These are phyloP conservation scores for Irpex sp. DNA, from an alignment of 1,284 basidiomycete species.

Conservation along the genomic window DNA sequence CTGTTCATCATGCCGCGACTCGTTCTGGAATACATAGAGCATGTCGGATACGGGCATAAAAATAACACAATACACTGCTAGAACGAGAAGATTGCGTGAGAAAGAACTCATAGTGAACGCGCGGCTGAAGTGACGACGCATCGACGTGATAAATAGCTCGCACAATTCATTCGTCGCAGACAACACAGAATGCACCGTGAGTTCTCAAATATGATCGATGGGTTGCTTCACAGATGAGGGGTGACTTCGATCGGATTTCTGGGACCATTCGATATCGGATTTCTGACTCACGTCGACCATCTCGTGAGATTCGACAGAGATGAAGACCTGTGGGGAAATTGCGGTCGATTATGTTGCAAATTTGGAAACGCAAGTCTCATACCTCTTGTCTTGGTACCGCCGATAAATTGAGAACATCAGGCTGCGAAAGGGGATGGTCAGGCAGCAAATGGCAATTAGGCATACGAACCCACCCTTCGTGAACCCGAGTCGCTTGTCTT, in stretches of 20 bases:
- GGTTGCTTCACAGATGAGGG: not conserved
- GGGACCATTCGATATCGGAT: slow-evolving; percentile 14
- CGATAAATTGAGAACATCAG: slow-evolving; percentile 20
- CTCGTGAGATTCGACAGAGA: slow-evolving; percentile 39
- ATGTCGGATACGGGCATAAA: too few relatives aligned
- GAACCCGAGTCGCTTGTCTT: not conserved
- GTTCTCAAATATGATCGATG: not conserved
- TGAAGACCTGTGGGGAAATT: slow-evolving; percentile 31
- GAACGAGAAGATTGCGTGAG: too few relatives aligned
- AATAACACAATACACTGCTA: too few relatives aligned
- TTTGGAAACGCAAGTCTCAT: not conserved
- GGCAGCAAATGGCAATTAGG: not conserved
- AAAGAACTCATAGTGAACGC: too few relatives aligned
- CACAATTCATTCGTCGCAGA: too few relatives aligned
- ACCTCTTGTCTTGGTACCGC: slow-evolving; percentile 18
- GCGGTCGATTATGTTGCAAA: not conserved
- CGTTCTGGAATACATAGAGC: too few relatives aligned
- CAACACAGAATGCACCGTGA: too few relatives aligned
- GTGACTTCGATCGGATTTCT: not conserved
- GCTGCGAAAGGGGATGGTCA: slow-evolving; percentile 6
- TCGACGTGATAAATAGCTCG: too few relatives aligned
- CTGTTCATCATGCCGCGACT: too few relatives aligned
- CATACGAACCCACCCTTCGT: slow-evolving; percentile 15
- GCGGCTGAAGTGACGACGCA: too few relatives aligned
- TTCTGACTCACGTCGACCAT: slow-evolving; percentile 29